Evolutionary conservation across 148 eudicot species (phyloP).

Genomic region (Chenopodium album): DNA sequence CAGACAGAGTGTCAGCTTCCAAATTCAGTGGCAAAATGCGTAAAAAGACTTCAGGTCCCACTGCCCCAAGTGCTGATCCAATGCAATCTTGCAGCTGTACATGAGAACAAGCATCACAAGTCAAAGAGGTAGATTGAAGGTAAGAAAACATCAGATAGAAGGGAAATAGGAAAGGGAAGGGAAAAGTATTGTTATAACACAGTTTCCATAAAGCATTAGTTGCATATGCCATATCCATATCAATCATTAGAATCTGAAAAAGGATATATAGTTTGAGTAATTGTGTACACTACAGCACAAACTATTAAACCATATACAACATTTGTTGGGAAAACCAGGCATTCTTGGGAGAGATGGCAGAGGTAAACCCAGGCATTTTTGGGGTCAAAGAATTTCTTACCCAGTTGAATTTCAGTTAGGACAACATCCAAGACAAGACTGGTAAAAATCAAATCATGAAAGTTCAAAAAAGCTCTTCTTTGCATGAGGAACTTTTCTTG

Average conservation of each 20-base stretch:
- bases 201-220: neutral
- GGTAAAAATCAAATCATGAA: neutral
- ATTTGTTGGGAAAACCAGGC: neutral
- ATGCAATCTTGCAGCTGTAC: constrained; percentile 84
- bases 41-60: constrained; percentile 91
- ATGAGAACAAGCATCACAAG: constrained; percentile 13
- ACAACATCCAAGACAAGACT: neutral
- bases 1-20: constrained; percentile 59
- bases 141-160: neutral
- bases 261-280: neutral
- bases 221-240: neutral
- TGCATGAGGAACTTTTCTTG: neutral
- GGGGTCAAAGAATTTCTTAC: neutral
- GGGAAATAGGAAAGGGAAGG: neutral
- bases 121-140: constrained; percentile 4
- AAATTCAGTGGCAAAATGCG: constrained; percentile 71
- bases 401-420: neutral
- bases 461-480: neutral
- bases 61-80: constrained; percentile 83
- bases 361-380: neutral
- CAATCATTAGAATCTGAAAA: neutral
- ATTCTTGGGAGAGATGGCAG: neutral
- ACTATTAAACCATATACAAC: neutral
- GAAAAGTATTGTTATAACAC: neutral
- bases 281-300: neutral